Percentiles rank a stretch among this genome's conserved stretches.
These are phyloP conservation scores for Chlorella variabilis DNA, from an alignment of 163 green algal genomes.

Conservation along the genomic window DNA sequence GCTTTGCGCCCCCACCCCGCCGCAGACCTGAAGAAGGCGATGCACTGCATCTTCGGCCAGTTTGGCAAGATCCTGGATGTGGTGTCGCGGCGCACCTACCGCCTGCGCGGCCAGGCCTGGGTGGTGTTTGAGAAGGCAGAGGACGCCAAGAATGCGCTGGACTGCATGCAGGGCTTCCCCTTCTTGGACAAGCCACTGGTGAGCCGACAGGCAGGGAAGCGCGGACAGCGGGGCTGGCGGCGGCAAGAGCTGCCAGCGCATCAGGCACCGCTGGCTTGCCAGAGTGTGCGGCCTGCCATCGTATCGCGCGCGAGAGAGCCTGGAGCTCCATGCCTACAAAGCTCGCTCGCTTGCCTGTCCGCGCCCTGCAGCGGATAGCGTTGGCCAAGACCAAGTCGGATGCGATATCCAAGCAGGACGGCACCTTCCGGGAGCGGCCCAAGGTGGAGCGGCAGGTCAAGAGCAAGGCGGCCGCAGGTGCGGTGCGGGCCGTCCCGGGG, in stretches of 20 bases:
- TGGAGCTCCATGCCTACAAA: neutral
- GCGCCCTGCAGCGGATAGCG: conserved; percentile 67
- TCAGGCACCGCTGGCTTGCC: no score
- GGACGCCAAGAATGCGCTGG: conserved; percentile 83
- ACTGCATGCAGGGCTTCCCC: conserved; percentile 95
- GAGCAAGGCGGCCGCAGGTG: conserved; percentile 62
- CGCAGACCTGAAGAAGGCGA: conserved; percentile 94
- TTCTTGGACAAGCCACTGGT: conserved; percentile 98
- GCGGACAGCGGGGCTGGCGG: neutral
- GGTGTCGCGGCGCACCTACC: conserved; percentile 85
- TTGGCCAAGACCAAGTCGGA: conserved; percentile 93
- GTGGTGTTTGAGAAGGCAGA: conserved; percentile 91
- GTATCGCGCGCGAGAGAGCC: neutral
- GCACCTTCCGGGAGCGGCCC: conserved; percentile 76
- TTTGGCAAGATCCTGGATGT: conserved; percentile 97
- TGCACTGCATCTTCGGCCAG: conserved; percentile 96
- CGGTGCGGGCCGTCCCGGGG: neutral
- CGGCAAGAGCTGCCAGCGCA: neutral
- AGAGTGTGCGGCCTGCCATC: neutral
- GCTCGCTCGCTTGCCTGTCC: neutral
- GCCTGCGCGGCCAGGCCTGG: conserved; percentile 94
- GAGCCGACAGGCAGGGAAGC: conserved; percentile 25
- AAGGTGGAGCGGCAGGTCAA: conserved; percentile 73
- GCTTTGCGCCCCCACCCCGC: no score
- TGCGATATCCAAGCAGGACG: conserved; percentile 86